phyloP scores from a whole-genome alignment of 2,329 filamentous ascomycete species.

The Botrytis tulipae region DNA sequence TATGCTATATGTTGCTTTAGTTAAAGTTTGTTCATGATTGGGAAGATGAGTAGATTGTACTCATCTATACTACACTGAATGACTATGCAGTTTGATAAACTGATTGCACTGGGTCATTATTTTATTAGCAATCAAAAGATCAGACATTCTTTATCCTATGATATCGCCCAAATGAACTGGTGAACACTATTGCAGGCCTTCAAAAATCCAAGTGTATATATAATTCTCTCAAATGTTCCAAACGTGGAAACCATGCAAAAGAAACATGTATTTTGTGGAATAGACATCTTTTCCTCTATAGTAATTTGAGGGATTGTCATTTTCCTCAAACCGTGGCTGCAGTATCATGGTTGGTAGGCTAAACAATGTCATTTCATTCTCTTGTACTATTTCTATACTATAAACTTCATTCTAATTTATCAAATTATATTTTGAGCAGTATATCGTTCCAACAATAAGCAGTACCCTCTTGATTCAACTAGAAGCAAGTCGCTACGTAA shows the following conservation, averaged over 20 bases:
- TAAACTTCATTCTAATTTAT: too few relatives aligned
- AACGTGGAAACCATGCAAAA: fast-evolving
- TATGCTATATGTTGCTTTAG: neutral
- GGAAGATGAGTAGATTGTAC: fast-evolving
- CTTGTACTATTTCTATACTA: too few relatives aligned
- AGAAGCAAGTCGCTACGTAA: neutral
- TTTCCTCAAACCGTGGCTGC: too few relatives aligned
- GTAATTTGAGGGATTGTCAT: too few relatives aligned
- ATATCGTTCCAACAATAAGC: neutral
- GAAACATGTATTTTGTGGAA: too few relatives aligned
- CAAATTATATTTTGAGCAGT: neutral
- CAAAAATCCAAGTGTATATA: fast-evolving
- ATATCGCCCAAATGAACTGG: fast-evolving
- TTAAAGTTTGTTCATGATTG: fast-evolving
- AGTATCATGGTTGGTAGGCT: fast-evolving
- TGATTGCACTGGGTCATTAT: fast-evolving
- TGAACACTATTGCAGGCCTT: neutral
- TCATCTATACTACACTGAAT: neutral
- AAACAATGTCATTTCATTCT: neutral
- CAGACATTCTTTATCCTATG: neutral
- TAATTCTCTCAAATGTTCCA: fast-evolving
- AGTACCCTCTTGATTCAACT: too few relatives aligned
- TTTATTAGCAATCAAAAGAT: neutral
- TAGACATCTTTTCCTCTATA: too few relatives aligned
- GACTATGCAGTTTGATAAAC: neutral